Evolutionary conservation across 345 rosid genomes (phyloP).

Genomic region (Eucalyptus erythrocorys): DNA sequence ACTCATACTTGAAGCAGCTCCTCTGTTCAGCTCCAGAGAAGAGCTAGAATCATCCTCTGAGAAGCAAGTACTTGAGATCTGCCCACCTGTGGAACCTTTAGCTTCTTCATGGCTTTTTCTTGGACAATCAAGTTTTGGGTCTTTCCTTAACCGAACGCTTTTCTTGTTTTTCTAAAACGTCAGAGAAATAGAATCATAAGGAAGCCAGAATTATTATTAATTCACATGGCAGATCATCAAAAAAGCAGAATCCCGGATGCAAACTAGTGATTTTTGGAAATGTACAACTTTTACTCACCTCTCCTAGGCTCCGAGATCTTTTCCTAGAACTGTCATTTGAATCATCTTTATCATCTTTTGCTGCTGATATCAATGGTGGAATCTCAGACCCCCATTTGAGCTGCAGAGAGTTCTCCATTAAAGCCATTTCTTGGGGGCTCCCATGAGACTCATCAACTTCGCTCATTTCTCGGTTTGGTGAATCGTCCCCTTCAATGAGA

Average conservation of each 20-base stretch:
- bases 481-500: conserved; percentile 22
- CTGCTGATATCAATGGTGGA: conserved; percentile 3
- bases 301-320: conserved; percentile 26
- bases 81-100: conserved; percentile 8
- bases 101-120: conserved; percentile 23
- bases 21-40: conserved; percentile 25
- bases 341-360: conserved; percentile 13
- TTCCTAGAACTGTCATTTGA: conserved; percentile 32
- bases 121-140: conserved; percentile 3
- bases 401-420: conserved; percentile 1
- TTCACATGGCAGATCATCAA: background rate
- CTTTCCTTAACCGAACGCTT: conserved; percentile 27
- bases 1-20: conserved; percentile 14
- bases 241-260: background rate
- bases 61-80: conserved; percentile 29
- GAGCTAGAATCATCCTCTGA: conserved; percentile 47
- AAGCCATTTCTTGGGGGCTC: conserved; percentile 6
- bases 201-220: background rate
- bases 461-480: conserved; percentile 14
- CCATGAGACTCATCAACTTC: conserved; percentile 16
- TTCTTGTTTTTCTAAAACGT: conserved; percentile 21
- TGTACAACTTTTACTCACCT: conserved; percentile 25
- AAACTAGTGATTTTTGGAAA: background rate
- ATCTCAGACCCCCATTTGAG: conserved; percentile 5
- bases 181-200: background rate